Base-by-base conservation (phyloP, 371 early-diverging fungal genomes). In the Capniomyces stellatus region DNA sequence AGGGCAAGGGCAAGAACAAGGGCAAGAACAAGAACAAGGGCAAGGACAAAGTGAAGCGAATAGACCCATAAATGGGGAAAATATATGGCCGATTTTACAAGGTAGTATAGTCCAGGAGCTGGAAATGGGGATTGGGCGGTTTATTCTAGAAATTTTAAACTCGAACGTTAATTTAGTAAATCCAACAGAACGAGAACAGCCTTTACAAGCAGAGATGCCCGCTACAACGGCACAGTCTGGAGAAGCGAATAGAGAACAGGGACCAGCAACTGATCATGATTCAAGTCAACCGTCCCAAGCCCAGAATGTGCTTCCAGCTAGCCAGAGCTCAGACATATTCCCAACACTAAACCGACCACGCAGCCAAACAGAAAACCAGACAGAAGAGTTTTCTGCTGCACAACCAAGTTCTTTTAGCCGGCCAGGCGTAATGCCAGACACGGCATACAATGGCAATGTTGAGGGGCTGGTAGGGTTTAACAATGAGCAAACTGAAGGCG, bases 71-170 rank as follows among this genome's bases (percentile, higher is more conserved):
- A n/a, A n/a, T n/a, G n/a, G n/a, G n/a, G 35, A 19, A 4, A 49
- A 49, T 28, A 49, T 49, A 2, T 49, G 49, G 49, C 49, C 49
- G 21, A 28, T n/a, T 8, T n/a, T 49, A n/a, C 49, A 27, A 27
- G 49, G 49, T n/a, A n/a, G 13, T 15, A 49, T 30, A 10, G 49
- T n/a, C 3, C 15, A n/a, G 25, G 49, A 49, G n/a, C n/a, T 49
- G 28, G 49, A 49, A 27, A 28, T 29, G n/a, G 28, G 28, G 3
- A 49, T 49, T 4, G 28, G 49, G n/a, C 2, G 4, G 19, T 49
- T 49, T 30, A 49, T 49, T 24, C 49, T 49, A n/a, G 49, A 49
- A 29, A 28, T 49, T 24, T 27, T 49, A 28, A 49, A 49, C n/a
- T 35, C 35, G 28, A 27, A n/a, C 25, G 28, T 28, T 6, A 27